These are phyloP conservation scores for Boletus vinaceobasis DNA, from an alignment of 768 basidiomycete genomes.

Conservation along the genomic window DNA sequence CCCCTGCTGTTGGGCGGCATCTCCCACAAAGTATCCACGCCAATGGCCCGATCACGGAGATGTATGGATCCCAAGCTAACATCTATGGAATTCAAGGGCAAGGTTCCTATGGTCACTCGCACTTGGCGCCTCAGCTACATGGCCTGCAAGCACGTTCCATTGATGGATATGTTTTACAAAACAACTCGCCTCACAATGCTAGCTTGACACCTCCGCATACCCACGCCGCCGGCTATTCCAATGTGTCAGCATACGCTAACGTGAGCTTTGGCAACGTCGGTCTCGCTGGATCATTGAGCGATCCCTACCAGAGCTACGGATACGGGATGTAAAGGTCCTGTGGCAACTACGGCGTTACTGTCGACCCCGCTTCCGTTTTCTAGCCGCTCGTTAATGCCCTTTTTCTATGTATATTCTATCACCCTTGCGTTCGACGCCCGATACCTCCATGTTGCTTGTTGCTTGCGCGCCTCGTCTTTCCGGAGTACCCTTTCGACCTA, in stretches of 20 bases:
- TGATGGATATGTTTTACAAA: slow-evolving; percentile 79
- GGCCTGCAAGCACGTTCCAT: slow-evolving; percentile 67
- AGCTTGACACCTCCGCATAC: slow-evolving; percentile 56
- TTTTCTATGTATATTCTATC: slow-evolving; percentile 39
- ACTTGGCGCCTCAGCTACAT: slow-evolving; percentile 52
- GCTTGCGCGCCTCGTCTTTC: slow-evolving; percentile 39
- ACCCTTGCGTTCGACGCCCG: slow-evolving; percentile 31
- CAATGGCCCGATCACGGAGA: slow-evolving; percentile 55
- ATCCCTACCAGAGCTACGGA: slow-evolving; percentile 77
- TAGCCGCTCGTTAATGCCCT: slow-evolving; percentile 30
- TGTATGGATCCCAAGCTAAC: slow-evolving; percentile 60
- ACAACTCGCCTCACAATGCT: slow-evolving; percentile 63
- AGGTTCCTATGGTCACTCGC: slow-evolving; percentile 56
- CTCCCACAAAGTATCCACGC: slow-evolving; percentile 51
- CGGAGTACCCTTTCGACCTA: slow-evolving; percentile 32
- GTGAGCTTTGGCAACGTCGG: slow-evolving; percentile 50
- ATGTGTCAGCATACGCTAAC: slow-evolving; percentile 50
- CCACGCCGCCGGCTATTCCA: slow-evolving; percentile 54
- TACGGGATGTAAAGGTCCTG: slow-evolving; percentile 67
- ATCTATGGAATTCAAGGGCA: slow-evolving; percentile 61
- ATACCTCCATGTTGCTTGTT: slow-evolving; percentile 33
- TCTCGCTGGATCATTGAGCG: slow-evolving; percentile 54
- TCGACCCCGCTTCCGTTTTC: slow-evolving; percentile 11
- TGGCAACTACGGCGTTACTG: slow-evolving; percentile 27
- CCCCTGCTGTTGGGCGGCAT: slow-evolving; percentile 50